A percentile compares a stretch with the other conserved stretches of the same genome.
Conservation (phyloP, 106 monocot genomes). For the Posidonia australis region DNA sequence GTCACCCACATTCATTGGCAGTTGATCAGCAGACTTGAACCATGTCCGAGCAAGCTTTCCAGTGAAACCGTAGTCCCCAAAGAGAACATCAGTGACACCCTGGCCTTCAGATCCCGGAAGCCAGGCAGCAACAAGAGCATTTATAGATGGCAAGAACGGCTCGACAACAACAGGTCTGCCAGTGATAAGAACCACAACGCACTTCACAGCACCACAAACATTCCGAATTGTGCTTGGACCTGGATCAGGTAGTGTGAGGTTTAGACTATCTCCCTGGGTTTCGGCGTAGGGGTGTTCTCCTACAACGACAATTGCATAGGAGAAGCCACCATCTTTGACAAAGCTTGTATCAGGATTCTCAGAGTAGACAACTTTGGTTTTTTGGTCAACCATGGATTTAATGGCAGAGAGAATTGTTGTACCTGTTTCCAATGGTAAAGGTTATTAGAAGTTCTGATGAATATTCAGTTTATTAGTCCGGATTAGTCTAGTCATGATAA, state of each 20-base stretch:
- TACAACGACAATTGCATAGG: constrained; percentile 48
- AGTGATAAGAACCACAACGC: constrained; percentile 13
- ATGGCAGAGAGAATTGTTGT: constrained; percentile 54
- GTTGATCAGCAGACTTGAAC: constrained; percentile 10
- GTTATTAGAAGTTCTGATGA: background rate
- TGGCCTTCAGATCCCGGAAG: constrained; percentile 15
- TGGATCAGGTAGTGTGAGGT: constrained; percentile 32
- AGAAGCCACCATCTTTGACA: constrained; percentile 23
- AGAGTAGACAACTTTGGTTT: constrained; percentile 41
- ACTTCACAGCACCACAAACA: constrained; percentile 18
- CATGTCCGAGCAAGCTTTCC: constrained; percentile 13
- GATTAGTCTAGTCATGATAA: background rate
- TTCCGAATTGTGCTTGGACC: constrained; percentile 33
- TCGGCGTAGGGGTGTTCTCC: constrained; percentile 53
- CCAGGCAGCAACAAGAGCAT: constrained; percentile 15
- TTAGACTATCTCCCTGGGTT: constrained; percentile 29
- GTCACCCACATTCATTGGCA: constrained; percentile 17
- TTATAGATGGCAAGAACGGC: constrained; percentile 1
- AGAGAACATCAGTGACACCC: constrained; percentile 13
- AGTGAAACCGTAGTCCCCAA: constrained; percentile 11
- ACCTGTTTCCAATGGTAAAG: constrained; percentile 18
- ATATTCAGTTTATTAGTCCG: background rate
- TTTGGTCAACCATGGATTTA: constrained; percentile 39
- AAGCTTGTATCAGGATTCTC: constrained; percentile 29
- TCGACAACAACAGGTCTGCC: constrained; percentile 10